Evolutionary conservation across 108 stramenopile genomes (phyloP).

Genomic region (Aurantiochytrium sp.): DNA sequence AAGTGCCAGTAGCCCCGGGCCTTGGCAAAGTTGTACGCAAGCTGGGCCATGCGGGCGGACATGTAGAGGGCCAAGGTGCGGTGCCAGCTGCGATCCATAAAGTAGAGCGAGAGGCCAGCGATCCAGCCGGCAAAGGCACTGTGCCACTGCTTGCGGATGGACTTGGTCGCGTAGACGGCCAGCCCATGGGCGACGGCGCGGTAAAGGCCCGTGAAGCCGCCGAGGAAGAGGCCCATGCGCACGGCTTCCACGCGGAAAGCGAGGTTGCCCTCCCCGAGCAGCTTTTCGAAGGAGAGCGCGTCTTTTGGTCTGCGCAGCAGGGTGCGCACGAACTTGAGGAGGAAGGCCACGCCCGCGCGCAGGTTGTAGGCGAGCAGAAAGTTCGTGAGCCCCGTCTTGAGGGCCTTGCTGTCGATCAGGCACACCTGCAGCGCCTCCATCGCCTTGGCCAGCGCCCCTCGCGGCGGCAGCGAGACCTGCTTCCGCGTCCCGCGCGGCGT

Average conservation of each 20-base stretch:
- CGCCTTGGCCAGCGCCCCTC: too few species aligned
- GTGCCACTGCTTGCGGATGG: neutral
- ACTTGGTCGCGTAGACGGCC: neutral
- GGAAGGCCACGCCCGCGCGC: neutral
- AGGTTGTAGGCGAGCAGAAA: conserved; percentile 8
- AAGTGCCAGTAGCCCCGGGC: neutral
- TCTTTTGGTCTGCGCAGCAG: neutral
- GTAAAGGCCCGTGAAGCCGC: neutral
- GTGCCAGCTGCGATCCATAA: neutral
- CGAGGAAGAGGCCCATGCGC: conserved; percentile 1
- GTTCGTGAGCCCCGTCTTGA: neutral
- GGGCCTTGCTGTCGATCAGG: neutral
- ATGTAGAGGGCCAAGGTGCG: conserved; percentile 5
- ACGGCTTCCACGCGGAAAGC: neutral
- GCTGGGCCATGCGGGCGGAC: neutral
- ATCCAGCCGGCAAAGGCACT: neutral
- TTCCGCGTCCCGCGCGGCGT: too few species aligned
- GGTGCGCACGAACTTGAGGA: neutral
- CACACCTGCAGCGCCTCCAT: neutral
- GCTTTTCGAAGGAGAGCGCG: neutral
- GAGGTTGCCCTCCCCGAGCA: neutral
- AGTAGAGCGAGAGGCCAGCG: neutral
- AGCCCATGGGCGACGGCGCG: neutral
- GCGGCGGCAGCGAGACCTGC: too few species aligned
- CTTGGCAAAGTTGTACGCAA: neutral